A percentile compares a stretch with the other conserved stretches of the same genome.
These are phyloP conservation scores for Nectriaceae sp. DNA, from an alignment of 2,329 filamentous ascomycete genomes.

Conservation along the genomic window DNA sequence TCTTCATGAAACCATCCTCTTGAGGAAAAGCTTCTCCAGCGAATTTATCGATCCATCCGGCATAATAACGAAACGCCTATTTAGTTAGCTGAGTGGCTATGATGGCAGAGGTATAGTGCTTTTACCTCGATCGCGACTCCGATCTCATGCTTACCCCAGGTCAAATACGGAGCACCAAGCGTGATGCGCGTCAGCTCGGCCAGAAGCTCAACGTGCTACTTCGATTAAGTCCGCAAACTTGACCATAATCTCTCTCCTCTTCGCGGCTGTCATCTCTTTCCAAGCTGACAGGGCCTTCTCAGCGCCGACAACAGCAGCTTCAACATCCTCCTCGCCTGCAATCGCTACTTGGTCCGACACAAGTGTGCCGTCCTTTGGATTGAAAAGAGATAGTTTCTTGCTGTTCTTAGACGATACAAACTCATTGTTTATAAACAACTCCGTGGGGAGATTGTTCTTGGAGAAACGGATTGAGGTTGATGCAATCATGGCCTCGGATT, in stretches of 20 bases:
- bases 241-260: slow-evolving; percentile 1
- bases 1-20: slow-evolving; percentile 47
- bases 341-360: slow-evolving; percentile 4
- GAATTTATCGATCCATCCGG: slow-evolving; percentile 42
- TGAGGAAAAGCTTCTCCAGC: slow-evolving; percentile 40
- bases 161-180: background rate
- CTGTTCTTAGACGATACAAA: background rate
- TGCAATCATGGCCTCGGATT: too few relatives aligned
- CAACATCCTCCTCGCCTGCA: slow-evolving; percentile 5
- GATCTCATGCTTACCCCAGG: background rate
- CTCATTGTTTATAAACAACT: too few relatives aligned
- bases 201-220: background rate
- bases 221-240: slow-evolving; percentile 5
- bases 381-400: slow-evolving; percentile 1
- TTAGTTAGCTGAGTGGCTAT: too few relatives aligned
- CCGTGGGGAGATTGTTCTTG: too few relatives aligned
- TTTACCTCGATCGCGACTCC: background rate
- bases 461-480: too few relatives aligned
- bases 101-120: too few relatives aligned
- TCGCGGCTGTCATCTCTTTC: background rate
- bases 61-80: slow-evolving; percentile 24
- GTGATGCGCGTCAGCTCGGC: slow-evolving; percentile 1
- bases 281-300: slow-evolving; percentile 3
- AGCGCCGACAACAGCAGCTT: slow-evolving; percentile 2
- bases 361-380: slow-evolving; percentile 1